phyloP scores from a whole-genome alignment of 1,284 basidiomycete species.

The Cutaneotrichosporon dermatis region DNA sequence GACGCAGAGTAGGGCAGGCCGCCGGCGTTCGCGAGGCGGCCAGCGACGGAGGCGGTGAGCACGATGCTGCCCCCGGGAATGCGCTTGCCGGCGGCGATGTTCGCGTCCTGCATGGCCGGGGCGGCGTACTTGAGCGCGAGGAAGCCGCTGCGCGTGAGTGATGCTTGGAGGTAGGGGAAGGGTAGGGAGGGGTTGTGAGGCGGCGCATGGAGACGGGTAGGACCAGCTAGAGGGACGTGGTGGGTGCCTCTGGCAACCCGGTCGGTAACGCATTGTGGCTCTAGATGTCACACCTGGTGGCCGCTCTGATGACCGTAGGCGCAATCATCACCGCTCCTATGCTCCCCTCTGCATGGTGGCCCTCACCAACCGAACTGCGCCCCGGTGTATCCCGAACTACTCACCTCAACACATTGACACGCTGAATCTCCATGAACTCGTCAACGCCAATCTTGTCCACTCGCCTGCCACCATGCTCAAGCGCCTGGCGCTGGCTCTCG shows the following conservation, averaged over 20 bases:
- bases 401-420: conserved; percentile 66
- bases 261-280: too few species aligned
- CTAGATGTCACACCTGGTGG: too few species aligned
- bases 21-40: conserved; percentile 81
- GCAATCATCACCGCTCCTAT: too few species aligned
- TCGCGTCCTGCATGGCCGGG: conserved; percentile 61
- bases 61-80: conserved; percentile 76
- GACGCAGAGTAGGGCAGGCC: conserved; percentile 81
- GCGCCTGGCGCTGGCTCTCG: background rate
- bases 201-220: too few species aligned
- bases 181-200: too few species aligned
- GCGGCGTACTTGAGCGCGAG: conserved; percentile 82
- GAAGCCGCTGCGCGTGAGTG: conserved; percentile 59
- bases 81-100: conserved; percentile 63
- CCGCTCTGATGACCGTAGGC: too few species aligned
- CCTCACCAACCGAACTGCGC: too few species aligned
- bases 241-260: too few species aligned
- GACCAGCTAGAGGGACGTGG: too few species aligned
- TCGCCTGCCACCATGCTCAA: background rate
- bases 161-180: too few species aligned
- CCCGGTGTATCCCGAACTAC: background rate
- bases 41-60: conserved; percentile 85
- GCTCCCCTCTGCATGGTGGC: too few species aligned
- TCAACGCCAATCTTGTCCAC: conserved; percentile 47
- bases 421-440: conserved; percentile 69